Evolutionary conservation across 2,329 filamentous ascomycete species (phyloP).

Genomic region (Sporothrix variecibatus): DNA sequence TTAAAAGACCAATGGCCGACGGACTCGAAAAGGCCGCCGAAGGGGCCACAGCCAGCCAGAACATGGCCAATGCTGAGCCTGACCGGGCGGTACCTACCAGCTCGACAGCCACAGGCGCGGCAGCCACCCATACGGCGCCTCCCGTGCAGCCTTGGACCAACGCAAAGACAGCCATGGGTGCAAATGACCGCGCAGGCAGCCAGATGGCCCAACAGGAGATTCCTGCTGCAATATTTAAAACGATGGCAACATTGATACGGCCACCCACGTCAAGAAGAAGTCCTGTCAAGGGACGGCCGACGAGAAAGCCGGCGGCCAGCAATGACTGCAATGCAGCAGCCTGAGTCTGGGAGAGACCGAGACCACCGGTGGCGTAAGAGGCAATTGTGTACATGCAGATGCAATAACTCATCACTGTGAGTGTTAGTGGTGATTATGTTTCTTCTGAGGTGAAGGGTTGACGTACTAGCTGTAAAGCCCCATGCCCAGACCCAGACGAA

Average conservation of each 20-base stretch:
- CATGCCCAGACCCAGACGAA: constrained; percentile 21
- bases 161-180: constrained; percentile 24
- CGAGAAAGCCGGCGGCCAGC: constrained; percentile 18
- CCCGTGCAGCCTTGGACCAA: constrained; percentile 56
- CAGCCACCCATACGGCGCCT: constrained; percentile 51
- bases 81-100: constrained; percentile 26
- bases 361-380: constrained; percentile 15
- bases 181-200: constrained; percentile 24
- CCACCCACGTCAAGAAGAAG: constrained; percentile 20
- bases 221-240: constrained; percentile 2
- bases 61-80: constrained; percentile 27
- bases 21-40: constrained; percentile 25
- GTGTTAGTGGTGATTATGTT: neutral
- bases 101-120: constrained; percentile 24
- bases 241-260: constrained; percentile 18
- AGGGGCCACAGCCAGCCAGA: constrained; percentile 20
- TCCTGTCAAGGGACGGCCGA: constrained; percentile 13
- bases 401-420: constrained; percentile 20
- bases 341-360: constrained; percentile 22
- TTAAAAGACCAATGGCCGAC: constrained; percentile 14
- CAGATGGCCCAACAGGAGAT: constrained; percentile 27
- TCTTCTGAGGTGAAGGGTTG: neutral
- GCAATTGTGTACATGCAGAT: constrained; percentile 18
- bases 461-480: constrained; percentile 16
- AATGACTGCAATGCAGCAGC: constrained; percentile 25